These are phyloP conservation scores for Debaryomycetaceae sp. DNA, from an alignment of 1,139 yeast species.

Conservation along the genomic window DNA sequence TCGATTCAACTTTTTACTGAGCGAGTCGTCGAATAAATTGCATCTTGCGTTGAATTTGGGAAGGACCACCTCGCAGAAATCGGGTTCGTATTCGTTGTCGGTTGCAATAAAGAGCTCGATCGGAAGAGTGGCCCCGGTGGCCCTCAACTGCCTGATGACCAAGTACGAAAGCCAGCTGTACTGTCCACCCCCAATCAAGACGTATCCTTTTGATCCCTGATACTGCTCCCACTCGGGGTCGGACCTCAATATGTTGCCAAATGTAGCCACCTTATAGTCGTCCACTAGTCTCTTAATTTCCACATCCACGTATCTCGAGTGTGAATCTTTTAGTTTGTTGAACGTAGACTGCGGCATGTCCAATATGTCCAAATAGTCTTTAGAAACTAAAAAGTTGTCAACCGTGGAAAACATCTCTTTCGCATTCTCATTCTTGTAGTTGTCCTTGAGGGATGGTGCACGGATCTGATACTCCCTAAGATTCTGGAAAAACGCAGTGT, in stretches of 20 bases:
- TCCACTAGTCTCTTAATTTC: constrained; percentile 30
- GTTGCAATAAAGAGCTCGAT: constrained; percentile 53
- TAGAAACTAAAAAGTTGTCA: constrained; percentile 29
- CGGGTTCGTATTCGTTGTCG: constrained; percentile 43
- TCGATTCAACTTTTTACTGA: constrained; percentile 19
- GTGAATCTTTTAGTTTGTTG: constrained; percentile 30
- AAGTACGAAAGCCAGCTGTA: constrained; percentile 45
- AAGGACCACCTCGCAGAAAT: constrained; percentile 50
- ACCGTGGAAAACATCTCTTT: constrained; percentile 24
- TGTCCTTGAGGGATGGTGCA: constrained; percentile 31
- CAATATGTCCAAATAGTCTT: constrained; percentile 38
- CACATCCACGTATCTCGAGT: constrained; percentile 25
- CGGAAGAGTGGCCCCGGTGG: constrained; percentile 37
- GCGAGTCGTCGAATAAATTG: constrained; percentile 39
- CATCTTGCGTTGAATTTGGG: constrained; percentile 56
- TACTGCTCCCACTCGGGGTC: constrained; percentile 38
- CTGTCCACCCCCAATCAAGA: constrained; percentile 43
- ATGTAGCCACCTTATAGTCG: constrained; percentile 30
- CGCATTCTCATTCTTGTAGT: constrained; percentile 32
- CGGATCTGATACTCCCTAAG: constrained; percentile 25
- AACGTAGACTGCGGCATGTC: constrained; percentile 33
- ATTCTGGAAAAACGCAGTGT: constrained; percentile 28
- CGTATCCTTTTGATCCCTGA: constrained; percentile 37
- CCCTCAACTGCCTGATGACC: constrained; percentile 40
- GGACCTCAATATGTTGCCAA: constrained; percentile 31